Evolutionary conservation across 805 yeast species (phyloP), one percentile per base, ranked within the genome.

Genomic region (Hanseniaspora taiwanica): DNA sequence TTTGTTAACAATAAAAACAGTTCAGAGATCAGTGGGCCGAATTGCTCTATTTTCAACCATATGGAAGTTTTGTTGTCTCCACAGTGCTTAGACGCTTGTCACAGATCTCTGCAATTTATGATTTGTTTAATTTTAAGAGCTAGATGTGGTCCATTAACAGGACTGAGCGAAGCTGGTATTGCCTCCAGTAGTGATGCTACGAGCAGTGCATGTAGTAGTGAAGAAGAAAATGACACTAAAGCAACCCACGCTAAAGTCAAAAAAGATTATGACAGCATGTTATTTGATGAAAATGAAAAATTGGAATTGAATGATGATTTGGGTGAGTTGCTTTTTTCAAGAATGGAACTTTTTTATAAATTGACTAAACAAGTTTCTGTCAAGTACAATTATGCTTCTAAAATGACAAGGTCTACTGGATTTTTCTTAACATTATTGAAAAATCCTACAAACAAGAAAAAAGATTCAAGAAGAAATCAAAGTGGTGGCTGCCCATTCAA

Each of bases 351-450:
- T 14, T 72, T 71, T 46, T 58, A 62, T 49, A 44, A 53, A 43
- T 37, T 69, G 58, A 48, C 65, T 43, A 55, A 65, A 59, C 63
- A 64, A 31, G 56, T 80, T 27, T 72, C 82, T 17, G 64, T 60
- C 20, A 66, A 74, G 46, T 79, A 77, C 51, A 75, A 74, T 43
- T 77, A 76, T 51, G 81, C 85, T 2, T 76, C 78, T 76, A 69
- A 81, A 56, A 67, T 79, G 52, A 65, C 73, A 27, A 78, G 76
- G 48, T 78, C 81, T 7, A 65, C 66, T 2, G 62, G 63, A 1
- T 66, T 66, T 44, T 66, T 65, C 38, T 56, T 65, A 21, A 61
- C 67, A 1, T 44, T 66, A 23, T 43, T 66, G 36, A 59, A 52
- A 44, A 63, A 54, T 33, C 65, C 59, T 1, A 50, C 52, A 16